phyloP scores from a whole-genome alignment of 2,329 filamentous ascomycete genomes.

The Cytospora leucostoma region DNA sequence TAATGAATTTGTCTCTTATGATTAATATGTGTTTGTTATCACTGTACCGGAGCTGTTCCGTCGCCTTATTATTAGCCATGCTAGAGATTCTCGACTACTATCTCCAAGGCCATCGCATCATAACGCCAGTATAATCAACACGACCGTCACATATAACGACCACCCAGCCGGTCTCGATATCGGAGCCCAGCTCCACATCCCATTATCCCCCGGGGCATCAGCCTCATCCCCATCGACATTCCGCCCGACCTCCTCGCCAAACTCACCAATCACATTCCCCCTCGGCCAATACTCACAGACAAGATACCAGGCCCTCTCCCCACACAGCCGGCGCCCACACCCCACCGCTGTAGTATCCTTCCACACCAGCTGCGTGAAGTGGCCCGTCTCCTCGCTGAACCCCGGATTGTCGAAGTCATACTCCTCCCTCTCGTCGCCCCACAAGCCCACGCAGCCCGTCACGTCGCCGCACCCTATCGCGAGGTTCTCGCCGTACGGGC shows the following conservation, averaged over 20 bases:
- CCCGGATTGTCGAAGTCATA: constrained; percentile 62
- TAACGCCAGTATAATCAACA: background rate
- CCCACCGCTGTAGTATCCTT: constrained; percentile 61
- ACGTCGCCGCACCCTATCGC: constrained; percentile 66
- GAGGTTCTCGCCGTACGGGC: constrained; percentile 74
- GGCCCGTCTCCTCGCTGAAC: constrained; percentile 63
- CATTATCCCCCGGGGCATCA: constrained; percentile 5
- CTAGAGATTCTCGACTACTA: background rate
- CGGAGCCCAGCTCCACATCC: constrained; percentile 9
- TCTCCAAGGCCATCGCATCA: background rate
- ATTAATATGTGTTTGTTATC: too few relatives aligned
- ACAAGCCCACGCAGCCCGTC: constrained; percentile 61
- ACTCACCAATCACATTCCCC: constrained; percentile 62
- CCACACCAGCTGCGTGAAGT: constrained; percentile 77
- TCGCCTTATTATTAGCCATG: background rate
- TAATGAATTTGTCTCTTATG: background rate
- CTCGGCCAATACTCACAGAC: constrained; percentile 71
- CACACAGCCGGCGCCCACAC: constrained; percentile 50
- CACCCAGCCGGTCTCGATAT: background rate
- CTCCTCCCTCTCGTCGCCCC: constrained; percentile 60
- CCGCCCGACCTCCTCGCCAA: constrained; percentile 47
- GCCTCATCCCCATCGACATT: constrained; percentile 33
- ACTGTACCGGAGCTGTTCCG: background rate
- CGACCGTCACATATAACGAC: background rate
- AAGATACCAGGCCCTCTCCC: constrained; percentile 60